Evolutionary conservation across 2,329 filamentous ascomycete species (phyloP), one percentile per base, ranked within the genome.

Genomic region (Kalmusia sp.): DNA sequence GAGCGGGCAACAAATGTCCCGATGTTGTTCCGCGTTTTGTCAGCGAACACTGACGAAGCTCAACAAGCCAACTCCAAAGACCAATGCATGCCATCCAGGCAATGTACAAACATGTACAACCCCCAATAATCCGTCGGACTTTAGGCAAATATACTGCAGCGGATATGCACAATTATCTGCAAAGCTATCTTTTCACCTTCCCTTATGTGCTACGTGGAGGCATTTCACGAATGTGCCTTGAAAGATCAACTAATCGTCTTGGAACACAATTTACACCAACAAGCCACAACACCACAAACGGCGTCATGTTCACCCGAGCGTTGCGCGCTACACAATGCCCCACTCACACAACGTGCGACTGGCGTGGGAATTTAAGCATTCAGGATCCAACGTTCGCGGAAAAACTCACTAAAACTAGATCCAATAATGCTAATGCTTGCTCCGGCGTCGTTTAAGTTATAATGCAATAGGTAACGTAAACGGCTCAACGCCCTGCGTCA

Each of bases 71-170:
- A 35, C 25, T 46, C 5, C 12, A 35, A 35, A 7, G 25, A 34
- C 28, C 7, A 30, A 9, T 47, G 33, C 33, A 38, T 14, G 15
- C 44, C 24, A 41, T 38, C 12, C 24, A 21, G 15, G 14, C 30
- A 30, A 28, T 14, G 33, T 21, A 24, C 31, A 31, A n/a, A 38
- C 37, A n/a, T 19, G 33, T 30, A 17, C 14, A 14, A 8, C 22
- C 11, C 22, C 22, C 22, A 28, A 22, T 47, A 4, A 24, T 25
- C 24, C 7, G n/a, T 30, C 24, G 24, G 24, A 37, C 4, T 47
- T 47, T 47, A 35, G 44, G 31, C 44, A 47, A 37, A 47, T 47
- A 37, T 38, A 35, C 15, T 47, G 33, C 44, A 47, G 44, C 15
- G 24, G 25, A 35, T 19, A 47, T 37, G 44, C 44, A 47, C 25